These are phyloP conservation scores for Ramichloridium luteum DNA, from an alignment of 2,329 filamentous ascomycete species.

Conservation along the genomic window DNA sequence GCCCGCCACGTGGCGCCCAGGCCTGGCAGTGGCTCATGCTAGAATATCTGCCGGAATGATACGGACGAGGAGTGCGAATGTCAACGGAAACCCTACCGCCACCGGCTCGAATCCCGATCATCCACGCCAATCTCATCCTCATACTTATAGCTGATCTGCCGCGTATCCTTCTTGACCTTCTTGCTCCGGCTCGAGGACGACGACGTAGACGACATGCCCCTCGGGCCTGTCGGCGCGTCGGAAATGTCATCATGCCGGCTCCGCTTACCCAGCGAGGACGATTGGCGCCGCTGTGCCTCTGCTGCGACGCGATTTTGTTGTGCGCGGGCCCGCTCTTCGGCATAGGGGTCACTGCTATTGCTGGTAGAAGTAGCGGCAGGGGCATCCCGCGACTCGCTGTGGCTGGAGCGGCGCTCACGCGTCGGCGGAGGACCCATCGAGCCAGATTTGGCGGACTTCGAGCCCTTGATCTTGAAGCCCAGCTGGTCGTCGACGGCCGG, in stretches of 20 bases:
- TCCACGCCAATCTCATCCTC: conserved; percentile 29
- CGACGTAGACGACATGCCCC: conserved; percentile 17
- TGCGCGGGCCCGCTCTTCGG: conserved; percentile 22
- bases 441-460: conserved; percentile 15
- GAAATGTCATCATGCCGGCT: conserved; percentile 11
- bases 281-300: conserved; percentile 52
- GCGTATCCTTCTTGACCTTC: conserved; percentile 37
- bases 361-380: conserved; percentile 8
- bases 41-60: too few relatives aligned
- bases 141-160: conserved; percentile 20
- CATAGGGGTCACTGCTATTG: conserved; percentile 22
- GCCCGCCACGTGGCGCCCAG: too few relatives aligned
- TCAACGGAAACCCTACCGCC: conserved; percentile 4
- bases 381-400: conserved; percentile 3
- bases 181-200: conserved; percentile 30
- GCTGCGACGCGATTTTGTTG: conserved; percentile 43
- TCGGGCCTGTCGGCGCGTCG: conserved; percentile 34
- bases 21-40: too few relatives aligned
- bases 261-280: conserved; percentile 26
- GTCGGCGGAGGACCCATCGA: conserved; percentile 17
- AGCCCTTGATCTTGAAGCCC: conserved; percentile 38
- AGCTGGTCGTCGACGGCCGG: conserved; percentile 26
- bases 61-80: background rate
- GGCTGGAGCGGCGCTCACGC: conserved; percentile 10
- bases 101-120: conserved; percentile 2